Base-by-base conservation (phyloP, 257 asterid genomes). In the Solanum chiquidenum region DNA sequence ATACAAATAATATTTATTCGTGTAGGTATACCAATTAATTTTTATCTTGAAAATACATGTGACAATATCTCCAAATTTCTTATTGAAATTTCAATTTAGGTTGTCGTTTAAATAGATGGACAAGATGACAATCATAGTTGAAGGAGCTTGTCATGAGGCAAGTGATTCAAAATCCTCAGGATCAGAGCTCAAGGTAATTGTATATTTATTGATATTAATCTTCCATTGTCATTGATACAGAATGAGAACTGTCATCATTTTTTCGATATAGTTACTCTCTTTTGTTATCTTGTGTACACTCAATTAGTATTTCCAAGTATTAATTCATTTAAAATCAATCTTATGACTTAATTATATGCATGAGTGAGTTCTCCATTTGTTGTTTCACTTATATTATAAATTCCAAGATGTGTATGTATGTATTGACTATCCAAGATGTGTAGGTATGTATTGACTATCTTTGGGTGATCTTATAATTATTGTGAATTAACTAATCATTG, bases 191-290 rank as follows among this genome's bases (percentile, higher is more conserved):
- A 90, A 92, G 73, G 89, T 86, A 88, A 92, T 93, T 38, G 89
- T 90, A 75, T 90, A 71, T 90, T 88, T 23, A 90, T 95, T 72
- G 95, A 93, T 49, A 91, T 95, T 52, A 72, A 88, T 68, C 38
- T 90, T 88, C 86, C 91, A 9, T 44, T 27, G 71, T 90, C 90
- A 74, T 89, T 80, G 87, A 89, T 69, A 46, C 91, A 88, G 76
- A n/a, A 87, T 40, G 72, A 11, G 21, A 64, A 11, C 37, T 92
- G 92, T 21, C 90, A 89, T n/a, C 94, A 92, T 85, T 96, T 96
- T 84, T 77, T 91, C 98, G 9, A 94, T 96, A 23, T 96, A 98
- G 99, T 94, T 85, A 89, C 91, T 14, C 8, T 55, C 25, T 55
- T 55, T 55, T 18, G 1, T 55, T 55, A 55, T 2, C n/a, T 20